Evolutionary conservation across 2,329 filamentous ascomycete species (phyloP), one percentile per base, ranked within the genome.

Genomic region (Arthrinium phaeospermum): DNA sequence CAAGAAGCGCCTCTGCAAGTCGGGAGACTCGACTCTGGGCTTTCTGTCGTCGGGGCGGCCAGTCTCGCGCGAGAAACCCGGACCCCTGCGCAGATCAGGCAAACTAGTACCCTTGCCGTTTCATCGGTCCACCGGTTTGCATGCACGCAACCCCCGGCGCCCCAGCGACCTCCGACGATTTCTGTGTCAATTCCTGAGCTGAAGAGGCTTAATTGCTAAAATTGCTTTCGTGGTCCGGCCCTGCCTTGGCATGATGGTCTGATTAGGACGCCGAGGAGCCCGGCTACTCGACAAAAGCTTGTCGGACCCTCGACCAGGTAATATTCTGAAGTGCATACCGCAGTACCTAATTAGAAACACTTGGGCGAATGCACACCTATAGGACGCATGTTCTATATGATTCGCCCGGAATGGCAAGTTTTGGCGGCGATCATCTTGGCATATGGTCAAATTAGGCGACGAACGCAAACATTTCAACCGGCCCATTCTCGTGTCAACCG

Each of bases 81-180:
- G 34, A 64, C 34, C 57, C 57, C 57, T 64, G 57, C 30, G 57
- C 34, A 37, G 57, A 64, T 64, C 57, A 64, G n/a, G 57, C 57
- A 64, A 4, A 41, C 34, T 64, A 64, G 57, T 14, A 41, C 34
- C 57, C 57, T 19, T 64, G 57, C 19, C 34, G 57, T 64, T 64
- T 64, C 57, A 64, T 41, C 34, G 57, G 57, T 2, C 8, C 57
- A 13, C 46, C 46, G 53, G 34, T 37, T 41, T 64, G 34, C 3
- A 37, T n/a, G 30, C 30, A 30, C 51, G 1, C 24, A 37, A 14
- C 14, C 57, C 14, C 57, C 14, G 3, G 14, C 37, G 57, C 3
- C 57, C 57, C 57, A 41, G 34, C 22, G 34, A 64, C 41, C 57
- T 64, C 57, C 57, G 57, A 64, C 57, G 10, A 64, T 1, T 24